Evolutionary conservation across 164 flowering plant genomes (phyloP).

Genomic region (Vitis rotundifolia): DNA sequence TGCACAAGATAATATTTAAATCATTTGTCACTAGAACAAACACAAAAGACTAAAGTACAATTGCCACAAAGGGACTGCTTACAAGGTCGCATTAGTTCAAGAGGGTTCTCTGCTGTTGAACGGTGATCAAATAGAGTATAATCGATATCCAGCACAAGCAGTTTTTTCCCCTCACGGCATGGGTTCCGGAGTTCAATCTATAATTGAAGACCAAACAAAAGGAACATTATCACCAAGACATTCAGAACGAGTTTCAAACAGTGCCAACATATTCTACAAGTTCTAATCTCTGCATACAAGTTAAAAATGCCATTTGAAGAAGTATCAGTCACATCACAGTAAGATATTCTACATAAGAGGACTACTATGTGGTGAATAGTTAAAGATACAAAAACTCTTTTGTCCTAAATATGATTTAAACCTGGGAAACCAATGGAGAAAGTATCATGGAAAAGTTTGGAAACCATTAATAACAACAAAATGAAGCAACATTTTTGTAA

Average conservation of each 20-base stretch:
- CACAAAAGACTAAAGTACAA: background rate
- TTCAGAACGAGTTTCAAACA: background rate
- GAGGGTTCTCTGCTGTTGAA: slow-evolving; percentile 93
- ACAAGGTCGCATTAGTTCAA: slow-evolving; percentile 98
- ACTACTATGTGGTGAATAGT: background rate
- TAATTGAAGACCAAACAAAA: slow-evolving; percentile 5
- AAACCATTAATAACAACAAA: background rate
- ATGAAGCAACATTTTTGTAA: background rate
- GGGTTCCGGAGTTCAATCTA: slow-evolving; percentile 83
- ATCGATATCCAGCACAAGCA: slow-evolving; percentile 95
- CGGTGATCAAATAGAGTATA: slow-evolving; percentile 98
- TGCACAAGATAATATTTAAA: slow-evolving; percentile 28
- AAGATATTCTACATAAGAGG: background rate
- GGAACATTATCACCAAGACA: slow-evolving; percentile 2
- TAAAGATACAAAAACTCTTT: background rate
- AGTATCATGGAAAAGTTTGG: background rate
- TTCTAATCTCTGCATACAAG: background rate
- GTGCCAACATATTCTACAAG: background rate
- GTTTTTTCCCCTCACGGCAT: slow-evolving; percentile 88
- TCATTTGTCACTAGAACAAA: slow-evolving; percentile 1
- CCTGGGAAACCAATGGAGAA: background rate
- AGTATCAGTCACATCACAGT: background rate
- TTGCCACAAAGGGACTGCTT: slow-evolving; percentile 24
- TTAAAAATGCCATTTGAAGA: too few relatives aligned
- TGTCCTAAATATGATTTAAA: background rate